Evolutionary conservation across 1,139 yeast species (phyloP).

Genomic region (Diutina scorzettiae): DNA sequence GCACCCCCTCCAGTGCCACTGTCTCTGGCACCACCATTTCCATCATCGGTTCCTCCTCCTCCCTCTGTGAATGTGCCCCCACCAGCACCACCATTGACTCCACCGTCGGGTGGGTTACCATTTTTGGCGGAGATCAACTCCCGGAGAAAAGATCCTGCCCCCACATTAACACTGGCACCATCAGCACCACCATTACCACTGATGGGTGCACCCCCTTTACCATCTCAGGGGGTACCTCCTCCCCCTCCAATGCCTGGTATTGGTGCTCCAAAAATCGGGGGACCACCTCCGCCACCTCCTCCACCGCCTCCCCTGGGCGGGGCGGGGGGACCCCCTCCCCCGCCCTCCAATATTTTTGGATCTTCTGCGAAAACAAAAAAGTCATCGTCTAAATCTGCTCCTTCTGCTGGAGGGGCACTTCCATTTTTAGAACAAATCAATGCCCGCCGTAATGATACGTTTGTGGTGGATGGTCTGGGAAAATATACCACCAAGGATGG

Average conservation of each 20-base stretch:
- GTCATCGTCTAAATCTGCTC: slow-evolving; percentile 12
- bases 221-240: neutral
- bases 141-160: slow-evolving; percentile 34
- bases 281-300: slow-evolving; percentile 12
- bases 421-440: slow-evolving; percentile 48
- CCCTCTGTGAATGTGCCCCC: slow-evolving; percentile 7
- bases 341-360: slow-evolving; percentile 9
- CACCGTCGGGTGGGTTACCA: slow-evolving; percentile 21
- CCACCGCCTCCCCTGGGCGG: slow-evolving; percentile 12
- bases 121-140: slow-evolving; percentile 46
- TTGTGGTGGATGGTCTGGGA: slow-evolving; percentile 42
- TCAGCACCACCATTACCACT: slow-evolving; percentile 12
- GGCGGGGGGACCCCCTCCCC: slow-evolving; percentile 12
- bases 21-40: slow-evolving; percentile 7
- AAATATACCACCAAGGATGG: slow-evolving; percentile 2
- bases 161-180: slow-evolving; percentile 12
- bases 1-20: slow-evolving; percentile 8
- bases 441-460: slow-evolving; percentile 39
- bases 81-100: slow-evolving; percentile 13
- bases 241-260: neutral
- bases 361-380: neutral
- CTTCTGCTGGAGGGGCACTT: slow-evolving; percentile 18
- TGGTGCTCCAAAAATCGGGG: no score
- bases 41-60: slow-evolving; percentile 6
- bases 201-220: neutral